These are phyloP conservation scores for Akanthomyces lecanii DNA, from an alignment of 2,329 filamentous ascomycete genomes.

Conservation along the genomic window DNA sequence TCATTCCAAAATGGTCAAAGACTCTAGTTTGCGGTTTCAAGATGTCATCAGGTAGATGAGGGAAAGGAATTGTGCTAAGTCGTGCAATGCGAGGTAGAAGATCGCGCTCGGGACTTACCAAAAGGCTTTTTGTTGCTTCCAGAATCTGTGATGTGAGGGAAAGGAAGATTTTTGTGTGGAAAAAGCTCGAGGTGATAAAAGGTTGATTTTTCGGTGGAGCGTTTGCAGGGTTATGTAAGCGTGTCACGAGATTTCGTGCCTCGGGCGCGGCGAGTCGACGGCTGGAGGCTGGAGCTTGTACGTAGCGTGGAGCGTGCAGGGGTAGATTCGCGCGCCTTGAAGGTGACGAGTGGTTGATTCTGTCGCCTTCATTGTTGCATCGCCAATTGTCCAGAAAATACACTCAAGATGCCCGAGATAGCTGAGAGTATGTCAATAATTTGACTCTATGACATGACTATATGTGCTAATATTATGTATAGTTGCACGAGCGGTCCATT, in stretches of 20 bases:
- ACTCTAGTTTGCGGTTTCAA: slow-evolving; percentile 93
- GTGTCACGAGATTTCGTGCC: slow-evolving; percentile 32
- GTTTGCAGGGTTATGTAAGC: slow-evolving; percentile 23
- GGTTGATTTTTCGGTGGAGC: slow-evolving; percentile 15
- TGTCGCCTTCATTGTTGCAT: neutral
- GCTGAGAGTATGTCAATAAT: slow-evolving; percentile 46
- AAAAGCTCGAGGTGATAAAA: slow-evolving; percentile 27
- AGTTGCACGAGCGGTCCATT: slow-evolving; percentile 84
- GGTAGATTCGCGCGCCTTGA: neutral
- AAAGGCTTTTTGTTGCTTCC: slow-evolving; percentile 20
- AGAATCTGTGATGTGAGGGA: slow-evolving; percentile 16
- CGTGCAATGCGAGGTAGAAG: slow-evolving; percentile 5
- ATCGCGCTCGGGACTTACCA: slow-evolving; percentile 24
- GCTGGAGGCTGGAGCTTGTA: neutral
- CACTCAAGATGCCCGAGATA: slow-evolving; percentile 55
- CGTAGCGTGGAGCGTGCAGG: slow-evolving; percentile 1
- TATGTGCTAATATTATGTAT: slow-evolving; percentile 10
- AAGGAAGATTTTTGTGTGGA: slow-evolving; percentile 24
- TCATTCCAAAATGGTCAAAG: slow-evolving; percentile 85
- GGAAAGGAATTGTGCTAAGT: slow-evolving; percentile 16
- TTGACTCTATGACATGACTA: neutral
- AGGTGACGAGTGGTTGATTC: neutral
- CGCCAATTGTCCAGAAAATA: neutral
- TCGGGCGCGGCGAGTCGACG: slow-evolving; percentile 19
- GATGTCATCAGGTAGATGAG: slow-evolving; percentile 66